Evolutionary conservation across 345 rosid species (phyloP).

Genomic region (Gossypium longicalyx): DNA sequence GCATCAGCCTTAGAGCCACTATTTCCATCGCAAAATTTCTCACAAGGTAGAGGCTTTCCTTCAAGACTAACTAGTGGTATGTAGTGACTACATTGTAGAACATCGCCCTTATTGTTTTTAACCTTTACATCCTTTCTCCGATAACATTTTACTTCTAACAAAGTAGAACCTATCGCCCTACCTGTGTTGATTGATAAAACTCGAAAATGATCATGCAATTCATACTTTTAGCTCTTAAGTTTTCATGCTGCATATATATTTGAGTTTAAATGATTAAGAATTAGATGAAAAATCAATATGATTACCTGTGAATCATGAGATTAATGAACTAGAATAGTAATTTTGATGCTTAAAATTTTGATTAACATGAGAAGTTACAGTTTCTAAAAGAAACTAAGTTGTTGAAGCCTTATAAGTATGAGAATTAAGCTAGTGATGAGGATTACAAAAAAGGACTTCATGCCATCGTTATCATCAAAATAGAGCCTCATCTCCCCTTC

Average conservation of each 20-base stretch:
- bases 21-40: slow-evolving; percentile 97
- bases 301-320: background rate
- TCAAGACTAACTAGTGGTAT: slow-evolving; percentile 60
- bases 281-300: background rate
- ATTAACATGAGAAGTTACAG: background rate
- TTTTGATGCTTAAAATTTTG: background rate
- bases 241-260: background rate
- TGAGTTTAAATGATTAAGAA: background rate
- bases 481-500: slow-evolving; percentile 20
- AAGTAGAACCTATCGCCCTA: background rate
- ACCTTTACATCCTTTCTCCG: slow-evolving; percentile 43
- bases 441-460: slow-evolving; percentile 22
- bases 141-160: slow-evolving; percentile 75
- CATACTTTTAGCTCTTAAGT: background rate
- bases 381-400: background rate
- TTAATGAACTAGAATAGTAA: background rate
- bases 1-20: too few species aligned
- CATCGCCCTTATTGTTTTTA: slow-evolving; percentile 66
- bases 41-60: slow-evolving; percentile 79
- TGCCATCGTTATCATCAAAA: slow-evolving; percentile 30
- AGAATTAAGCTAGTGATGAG: background rate
- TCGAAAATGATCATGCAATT: background rate
- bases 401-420: background rate
- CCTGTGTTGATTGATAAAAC: background rate
- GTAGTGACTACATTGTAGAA: slow-evolving; percentile 86